Conservation (phyloP, 805 yeast species). For the Yamadazyma akitaensis region DNA sequence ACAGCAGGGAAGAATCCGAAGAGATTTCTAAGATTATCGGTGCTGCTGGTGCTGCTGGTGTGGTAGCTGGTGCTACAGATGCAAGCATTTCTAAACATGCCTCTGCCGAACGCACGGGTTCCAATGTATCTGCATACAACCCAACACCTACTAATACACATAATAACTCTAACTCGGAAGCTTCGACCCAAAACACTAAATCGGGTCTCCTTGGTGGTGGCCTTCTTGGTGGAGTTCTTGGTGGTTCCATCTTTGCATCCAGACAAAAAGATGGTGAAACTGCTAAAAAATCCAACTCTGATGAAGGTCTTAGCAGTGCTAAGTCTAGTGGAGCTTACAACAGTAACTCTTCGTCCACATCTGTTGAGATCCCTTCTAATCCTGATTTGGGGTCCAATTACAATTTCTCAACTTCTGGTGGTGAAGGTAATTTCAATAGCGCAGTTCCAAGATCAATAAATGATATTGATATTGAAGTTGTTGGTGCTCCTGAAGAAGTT, state of each 20-base stretch:
- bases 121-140: slow-evolving; percentile 1
- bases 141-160: slow-evolving; percentile 3
- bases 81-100: not conserved
- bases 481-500: slow-evolving; percentile 15
- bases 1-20: not conserved
- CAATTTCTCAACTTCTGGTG: not conserved
- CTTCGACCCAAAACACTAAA: not conserved
- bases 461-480: slow-evolving; percentile 11
- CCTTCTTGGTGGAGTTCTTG: slow-evolving; percentile 5
- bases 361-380: slow-evolving; percentile 6
- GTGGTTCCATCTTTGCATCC: slow-evolving; percentile 3
- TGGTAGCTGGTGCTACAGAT: slow-evolving; percentile 1
- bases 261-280: not conserved
- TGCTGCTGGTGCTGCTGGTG: slow-evolving; percentile 9
- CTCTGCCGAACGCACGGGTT: not conserved
- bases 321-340: slow-evolving; percentile 1
- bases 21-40: slow-evolving; percentile 7
- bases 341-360: slow-evolving; percentile 12
- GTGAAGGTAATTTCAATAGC: not conserved
- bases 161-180: not conserved
- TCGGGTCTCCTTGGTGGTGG: slow-evolving; percentile 4
- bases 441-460: slow-evolving; percentile 11
- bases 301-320: slow-evolving; percentile 1
- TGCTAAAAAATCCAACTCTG: not conserved
- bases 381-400: slow-evolving; percentile 5